Evolutionary conservation across 31 red algal genomes (phyloP).

Genomic region (Endocladia muricata): DNA sequence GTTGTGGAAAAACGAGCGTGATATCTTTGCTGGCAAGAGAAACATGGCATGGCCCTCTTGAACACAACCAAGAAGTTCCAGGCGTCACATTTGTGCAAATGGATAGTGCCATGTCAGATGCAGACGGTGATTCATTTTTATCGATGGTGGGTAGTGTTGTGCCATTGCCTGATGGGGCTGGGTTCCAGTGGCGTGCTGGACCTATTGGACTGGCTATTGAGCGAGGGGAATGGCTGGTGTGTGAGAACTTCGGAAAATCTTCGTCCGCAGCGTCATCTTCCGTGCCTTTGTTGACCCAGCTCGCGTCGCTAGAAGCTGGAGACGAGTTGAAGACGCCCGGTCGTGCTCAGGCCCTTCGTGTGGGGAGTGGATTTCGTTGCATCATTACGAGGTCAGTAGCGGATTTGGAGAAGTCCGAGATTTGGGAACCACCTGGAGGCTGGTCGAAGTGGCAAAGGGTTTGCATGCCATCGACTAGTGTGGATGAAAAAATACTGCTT

Average conservation of each 20-base stretch:
- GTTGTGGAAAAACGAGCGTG: constrained; percentile 80
- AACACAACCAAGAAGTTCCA: constrained; percentile 9
- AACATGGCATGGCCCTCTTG: constrained; percentile 3
- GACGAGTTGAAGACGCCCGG: constrained; percentile 63
- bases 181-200: constrained; percentile 90
- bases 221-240: constrained; percentile 81
- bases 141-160: constrained; percentile 82
- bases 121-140: constrained; percentile 77
- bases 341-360: constrained; percentile 48
- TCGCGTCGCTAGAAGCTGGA: constrained; percentile 63
- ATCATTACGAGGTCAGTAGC: constrained; percentile 69
- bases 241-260: constrained; percentile 75
- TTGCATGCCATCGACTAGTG: constrained; percentile 28
- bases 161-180: constrained; percentile 61
- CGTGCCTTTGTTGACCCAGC: constrained; percentile 48
- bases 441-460: constrained; percentile 58
- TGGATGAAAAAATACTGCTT: constrained; percentile 30
- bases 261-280: constrained; percentile 22
- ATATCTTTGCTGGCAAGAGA: constrained; percentile 46
- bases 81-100: constrained; percentile 66
- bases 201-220: constrained; percentile 85
- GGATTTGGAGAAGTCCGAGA: constrained; percentile 17
- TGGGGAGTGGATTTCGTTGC: constrained; percentile 72
- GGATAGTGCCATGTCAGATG: constrained; percentile 56
- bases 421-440: constrained; percentile 62